Evolutionary conservation across 164 flowering plant species (phyloP).

Genomic region (Cinnamomum micranthum): DNA sequence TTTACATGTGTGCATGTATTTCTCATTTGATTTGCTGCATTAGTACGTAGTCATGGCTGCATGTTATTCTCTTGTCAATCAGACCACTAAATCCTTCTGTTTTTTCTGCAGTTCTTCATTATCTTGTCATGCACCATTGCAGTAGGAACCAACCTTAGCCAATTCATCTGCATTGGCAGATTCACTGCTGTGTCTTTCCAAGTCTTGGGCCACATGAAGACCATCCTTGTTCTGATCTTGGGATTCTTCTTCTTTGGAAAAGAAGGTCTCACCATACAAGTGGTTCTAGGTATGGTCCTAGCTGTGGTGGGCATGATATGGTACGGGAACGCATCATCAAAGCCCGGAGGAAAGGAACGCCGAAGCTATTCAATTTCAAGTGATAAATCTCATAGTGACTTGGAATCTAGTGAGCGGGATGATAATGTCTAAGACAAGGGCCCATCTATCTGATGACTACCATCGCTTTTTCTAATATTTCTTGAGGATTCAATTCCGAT

Average conservation of each 20-base stretch:
- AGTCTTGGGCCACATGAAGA: conserved; percentile 91
- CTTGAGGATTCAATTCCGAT: background rate
- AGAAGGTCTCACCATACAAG: conserved; percentile 83
- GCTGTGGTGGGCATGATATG: conserved; percentile 83
- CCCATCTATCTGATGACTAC: background rate
- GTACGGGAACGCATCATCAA: conserved; percentile 83
- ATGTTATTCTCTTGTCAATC: background rate
- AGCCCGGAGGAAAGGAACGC: conserved; percentile 83
- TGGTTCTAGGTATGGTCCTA: conserved; percentile 75
- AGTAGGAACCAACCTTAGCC: conserved; percentile 76
- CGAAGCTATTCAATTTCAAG: conserved; percentile 35
- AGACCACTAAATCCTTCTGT: background rate
- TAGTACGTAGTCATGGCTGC: background rate
- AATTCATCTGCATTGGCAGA: conserved; percentile 88
- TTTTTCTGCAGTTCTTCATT: conserved; percentile 51
- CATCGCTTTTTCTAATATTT: background rate
- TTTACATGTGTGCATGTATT: background rate
- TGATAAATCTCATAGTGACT: conserved; percentile 26
- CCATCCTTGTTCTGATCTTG: conserved; percentile 59
- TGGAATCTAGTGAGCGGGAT: conserved; percentile 35
- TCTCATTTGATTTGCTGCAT: background rate
- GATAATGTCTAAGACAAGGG: conserved; percentile 36
- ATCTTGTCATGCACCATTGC: conserved; percentile 72
- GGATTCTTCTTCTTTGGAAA: conserved; percentile 85
- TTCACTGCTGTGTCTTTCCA: conserved; percentile 84